Percentiles rank a stretch among this genome's conserved stretches.
These are phyloP conservation scores for Fusarium veterinarium DNA, from an alignment of 2,329 filamentous ascomycete genomes.

Conservation along the genomic window DNA sequence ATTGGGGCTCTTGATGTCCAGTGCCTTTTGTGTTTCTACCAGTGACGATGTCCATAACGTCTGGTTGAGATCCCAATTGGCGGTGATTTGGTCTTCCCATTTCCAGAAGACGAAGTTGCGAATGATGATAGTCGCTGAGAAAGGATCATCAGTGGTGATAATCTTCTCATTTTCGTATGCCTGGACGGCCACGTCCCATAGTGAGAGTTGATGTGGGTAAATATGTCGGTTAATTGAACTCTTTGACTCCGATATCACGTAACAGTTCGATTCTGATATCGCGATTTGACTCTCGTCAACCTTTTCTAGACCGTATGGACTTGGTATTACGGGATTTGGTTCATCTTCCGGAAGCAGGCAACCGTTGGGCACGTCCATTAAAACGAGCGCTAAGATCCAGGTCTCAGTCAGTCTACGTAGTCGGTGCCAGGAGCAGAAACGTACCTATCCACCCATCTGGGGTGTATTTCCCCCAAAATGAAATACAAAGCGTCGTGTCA, in stretches of 20 bases:
- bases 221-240: not conserved
- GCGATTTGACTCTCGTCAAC: not conserved
- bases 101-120: not conserved
- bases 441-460: not conserved
- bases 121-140: not conserved
- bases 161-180: not conserved
- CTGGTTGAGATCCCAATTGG: rapidly evolving
- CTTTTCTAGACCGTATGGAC: not conserved
- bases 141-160: not conserved
- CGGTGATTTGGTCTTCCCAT: not conserved
- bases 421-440: rapidly evolving
- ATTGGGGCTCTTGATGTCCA: not conserved
- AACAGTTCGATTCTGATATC: rapidly evolving
- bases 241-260: not conserved
- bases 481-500: not conserved
- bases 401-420: rapidly evolving
- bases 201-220: not conserved
- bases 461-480: not conserved
- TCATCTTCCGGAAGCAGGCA: not conserved
- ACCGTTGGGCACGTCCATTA: not conserved
- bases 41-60: not conserved
- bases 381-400: rapidly evolving
- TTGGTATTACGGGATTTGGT: rapidly evolving
- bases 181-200: not conserved
- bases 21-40: rapidly evolving